Evolutionary conservation across 441 rosid genomes (phyloP).

Genomic region (Populus hybrid): DNA sequence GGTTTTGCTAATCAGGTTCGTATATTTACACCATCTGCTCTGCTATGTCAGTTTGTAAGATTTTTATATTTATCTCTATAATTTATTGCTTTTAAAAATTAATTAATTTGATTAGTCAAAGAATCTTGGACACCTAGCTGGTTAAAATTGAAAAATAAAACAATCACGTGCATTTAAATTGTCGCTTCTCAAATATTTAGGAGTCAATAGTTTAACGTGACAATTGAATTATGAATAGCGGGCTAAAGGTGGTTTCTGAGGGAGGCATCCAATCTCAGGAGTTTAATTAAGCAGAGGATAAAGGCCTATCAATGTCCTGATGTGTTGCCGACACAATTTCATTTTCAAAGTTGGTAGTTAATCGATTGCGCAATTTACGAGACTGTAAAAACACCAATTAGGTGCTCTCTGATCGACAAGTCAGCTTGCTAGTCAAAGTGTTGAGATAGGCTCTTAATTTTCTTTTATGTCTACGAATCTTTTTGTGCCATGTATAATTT

Average conservation of each 20-base stretch:
- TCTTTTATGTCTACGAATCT: not conserved
- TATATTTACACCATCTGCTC: not conserved
- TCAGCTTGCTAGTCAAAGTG: too few species aligned
- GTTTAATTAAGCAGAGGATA: not conserved
- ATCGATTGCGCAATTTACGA: not conserved
- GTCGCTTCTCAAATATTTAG: not conserved
- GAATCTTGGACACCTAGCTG: not conserved
- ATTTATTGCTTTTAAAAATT: not conserved
- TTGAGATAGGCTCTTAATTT: too few species aligned
- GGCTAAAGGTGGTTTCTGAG: not conserved
- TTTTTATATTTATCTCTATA: not conserved
- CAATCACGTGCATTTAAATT: not conserved
- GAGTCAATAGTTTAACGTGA: not conserved
- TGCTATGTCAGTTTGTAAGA: not conserved
- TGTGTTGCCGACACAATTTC: not conserved
- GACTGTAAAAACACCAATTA: not conserved
- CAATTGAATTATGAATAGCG: not conserved
- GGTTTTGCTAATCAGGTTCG: slow-evolving; percentile 87
- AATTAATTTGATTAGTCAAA: not conserved
- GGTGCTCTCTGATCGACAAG: not conserved
- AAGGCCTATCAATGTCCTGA: not conserved
- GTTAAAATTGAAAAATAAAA: not conserved
- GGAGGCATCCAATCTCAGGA: not conserved
- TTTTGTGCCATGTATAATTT: not conserved
- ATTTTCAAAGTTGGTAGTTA: not conserved